Conservation (phyloP, 495 filamentous ascomycete species). For the Tuber indicum region DNA sequence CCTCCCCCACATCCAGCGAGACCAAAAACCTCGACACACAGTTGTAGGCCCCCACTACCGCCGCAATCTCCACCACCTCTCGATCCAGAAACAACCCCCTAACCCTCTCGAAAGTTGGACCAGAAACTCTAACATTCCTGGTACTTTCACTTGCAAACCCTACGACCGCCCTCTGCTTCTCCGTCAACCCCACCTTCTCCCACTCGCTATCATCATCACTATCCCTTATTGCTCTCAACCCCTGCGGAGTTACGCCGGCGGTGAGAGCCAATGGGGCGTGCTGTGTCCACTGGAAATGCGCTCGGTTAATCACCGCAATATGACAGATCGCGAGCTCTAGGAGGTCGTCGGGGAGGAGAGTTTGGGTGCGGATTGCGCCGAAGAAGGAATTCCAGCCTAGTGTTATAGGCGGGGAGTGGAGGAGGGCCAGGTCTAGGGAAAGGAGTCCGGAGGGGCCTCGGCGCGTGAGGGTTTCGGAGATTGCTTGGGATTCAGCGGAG, state of each 20-base stretch:
- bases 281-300: slow-evolving; percentile 73
- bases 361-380: slow-evolving; percentile 63
- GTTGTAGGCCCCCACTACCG: slow-evolving; percentile 77
- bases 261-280: slow-evolving; percentile 58
- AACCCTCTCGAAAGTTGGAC: slow-evolving; percentile 57
- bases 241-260: slow-evolving; percentile 50
- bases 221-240: slow-evolving; percentile 47
- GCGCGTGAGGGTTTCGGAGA: slow-evolving; percentile 57
- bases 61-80: slow-evolving; percentile 71
- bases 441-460: slow-evolving; percentile 60
- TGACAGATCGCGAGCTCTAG: slow-evolving; percentile 69
- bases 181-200: slow-evolving; percentile 46
- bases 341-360: slow-evolving; percentile 53
- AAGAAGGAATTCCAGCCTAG: slow-evolving; percentile 79
- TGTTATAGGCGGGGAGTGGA: slow-evolving; percentile 65
- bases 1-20: slow-evolving; percentile 62
- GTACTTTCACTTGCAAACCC: slow-evolving; percentile 73
- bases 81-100: slow-evolving; percentile 55
- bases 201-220: slow-evolving; percentile 25
- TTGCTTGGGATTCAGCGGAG: slow-evolving; percentile 50
- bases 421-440: slow-evolving; percentile 63
- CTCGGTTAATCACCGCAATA: slow-evolving; percentile 65
- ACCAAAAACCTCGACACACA: slow-evolving; percentile 81
- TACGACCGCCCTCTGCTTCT: slow-evolving; percentile 59
- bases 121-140: slow-evolving; percentile 55